Base-by-base conservation (phyloP, 2,329 filamentous ascomycete genomes). In the Catunica adiposa region DNA sequence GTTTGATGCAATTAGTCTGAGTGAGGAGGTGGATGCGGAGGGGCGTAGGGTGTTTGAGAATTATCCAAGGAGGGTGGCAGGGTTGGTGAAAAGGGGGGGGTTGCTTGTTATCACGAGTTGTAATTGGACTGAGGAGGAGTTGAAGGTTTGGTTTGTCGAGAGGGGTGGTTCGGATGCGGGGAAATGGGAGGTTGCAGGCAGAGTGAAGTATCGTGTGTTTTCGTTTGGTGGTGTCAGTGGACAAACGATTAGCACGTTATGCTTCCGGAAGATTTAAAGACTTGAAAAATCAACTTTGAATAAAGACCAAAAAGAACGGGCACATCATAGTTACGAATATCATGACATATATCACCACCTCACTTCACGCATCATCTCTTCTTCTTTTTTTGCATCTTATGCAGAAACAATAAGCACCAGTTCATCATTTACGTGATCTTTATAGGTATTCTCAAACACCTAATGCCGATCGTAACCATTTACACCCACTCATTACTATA, bases 51-150 rank as follows among this genome's bases (percentile, higher is more conserved):
- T 85, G 11, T 85, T 81, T 65, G 86, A 94, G 66, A 75, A 76
- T 2, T 98, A 98, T 70, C 77, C 79, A 51, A 74, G 76, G 50
- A 78, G 80, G 54, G 82, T 90, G 31, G 71, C 82, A 59, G 70
- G 68, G 26, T 73, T 97, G 60, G 76, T 97, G 53, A 80, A 79
- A 62, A 70, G 69, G 1, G 83, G 82, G 1, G 87, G 87, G 0
- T 73, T 87, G 23, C 78, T 97, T 62, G 69, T 96, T 58, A 79
- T 98, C 55, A 97, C 92, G 55, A 96, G 89, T 68, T 98, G 92
- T 67, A 98, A 98, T 70, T 98, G 92, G 92, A 97, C 90, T 1
- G 89, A 92, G 71, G 78, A 81, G 42, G 92, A 98, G 72, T 69
- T 98, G 63, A 73, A 76, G 59, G 70, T 69, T 15, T 97, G 90